Evolutionary conservation across 116 monocot species (phyloP), one percentile per base, ranked within the genome.

Genomic region (Phalaenopsis hybrid): DNA sequence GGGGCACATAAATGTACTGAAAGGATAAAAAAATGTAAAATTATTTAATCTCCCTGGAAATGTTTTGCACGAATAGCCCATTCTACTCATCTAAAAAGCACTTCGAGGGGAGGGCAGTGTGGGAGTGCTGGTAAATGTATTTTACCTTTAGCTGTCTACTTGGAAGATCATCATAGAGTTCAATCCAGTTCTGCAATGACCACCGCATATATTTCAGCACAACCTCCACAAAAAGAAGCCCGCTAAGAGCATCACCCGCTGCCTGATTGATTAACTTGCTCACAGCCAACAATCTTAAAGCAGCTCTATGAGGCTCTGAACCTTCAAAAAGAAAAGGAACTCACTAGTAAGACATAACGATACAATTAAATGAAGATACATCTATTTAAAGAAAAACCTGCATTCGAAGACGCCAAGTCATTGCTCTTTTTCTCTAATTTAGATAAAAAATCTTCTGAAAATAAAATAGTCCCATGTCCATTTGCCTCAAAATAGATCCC

Each of bases 401-500:
- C 43, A 82, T 80, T 79, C 55, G 68, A 44, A 79, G 81, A 78
- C 41, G 80, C 78, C 52, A 91, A 80, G 61, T 96, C 89, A 72
- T 80, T 76, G 21, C 57, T 84, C 61, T 58, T 77, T 25, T 73
- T 68, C 79, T 94, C 81, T 80, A 96, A 77, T 51, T 12, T 57
- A 6, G 70, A 78, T 45, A 94, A 68, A 81, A 91, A 93, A 45
- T 75, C 49, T 41, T 91, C 85, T 48, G 92, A 91, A 78, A 96
- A 96, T 16, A 96, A 44, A 76, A 96, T 76, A 12, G 96, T 96
- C 80, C 96, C 94, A 87, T 96, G 94, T 9, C 97, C 94, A 83
- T 94, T 94, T 61, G 97, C 97, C 86, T 97, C 97, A 82, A 97
- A 97, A 69, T 94, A 97, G 57, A 97, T 85, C 9, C 97, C 97